Evolutionary conservation across 2,329 filamentous ascomycete genomes (phyloP), one percentile per base, ranked within the genome.

Genomic region (Cladobotryum mycophilum): DNA sequence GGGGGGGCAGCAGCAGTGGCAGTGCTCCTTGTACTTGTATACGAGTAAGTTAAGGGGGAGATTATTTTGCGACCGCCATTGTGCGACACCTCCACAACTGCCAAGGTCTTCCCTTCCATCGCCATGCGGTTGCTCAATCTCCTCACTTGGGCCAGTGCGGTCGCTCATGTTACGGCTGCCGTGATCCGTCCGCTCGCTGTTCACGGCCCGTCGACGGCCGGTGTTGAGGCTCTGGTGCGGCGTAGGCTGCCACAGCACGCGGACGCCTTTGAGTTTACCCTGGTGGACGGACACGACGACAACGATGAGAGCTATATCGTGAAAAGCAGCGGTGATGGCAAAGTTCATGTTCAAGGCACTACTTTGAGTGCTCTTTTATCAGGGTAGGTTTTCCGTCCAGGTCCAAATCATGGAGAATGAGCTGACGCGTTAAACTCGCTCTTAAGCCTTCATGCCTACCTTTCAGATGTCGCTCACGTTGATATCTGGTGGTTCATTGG

Each of bases 401-500:
- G 43, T 42, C 20, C 13, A 14, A 36, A 12, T 5, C 15, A 11
- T 33, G 11, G 42, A n/a, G 22, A n/a, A n/a, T 17, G 11, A 51
- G 43, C 12, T 46, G 15, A 35, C 25, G 41, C 42, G 33, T 33
- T 37, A 17, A 35, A 41, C 18, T 33, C 11, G 13, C 20, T 7
- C 1, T 18, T 9, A 13, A 58, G 56, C 6, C 52, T 58, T 34
- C 56, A 58, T 47, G 49, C 51, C n/a, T 58, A 57, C 38, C 44
- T 58, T 6, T 47, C 55, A 4, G 45, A 52, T 30, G 52, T 49
- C 30, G 55, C 46, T 15, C 54, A 57, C 25, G 55, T 56, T 13
- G 56, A 58, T 25, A 58, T 58, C 25, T 58, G 53, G 52, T 58
- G 56, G 56, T 58, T 37, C 35, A n/a, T 56, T 12, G 56, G 56